phyloP scores from a whole-genome alignment of 2,329 filamentous ascomycete species.

The Phyllosticta capitalensis region DNA sequence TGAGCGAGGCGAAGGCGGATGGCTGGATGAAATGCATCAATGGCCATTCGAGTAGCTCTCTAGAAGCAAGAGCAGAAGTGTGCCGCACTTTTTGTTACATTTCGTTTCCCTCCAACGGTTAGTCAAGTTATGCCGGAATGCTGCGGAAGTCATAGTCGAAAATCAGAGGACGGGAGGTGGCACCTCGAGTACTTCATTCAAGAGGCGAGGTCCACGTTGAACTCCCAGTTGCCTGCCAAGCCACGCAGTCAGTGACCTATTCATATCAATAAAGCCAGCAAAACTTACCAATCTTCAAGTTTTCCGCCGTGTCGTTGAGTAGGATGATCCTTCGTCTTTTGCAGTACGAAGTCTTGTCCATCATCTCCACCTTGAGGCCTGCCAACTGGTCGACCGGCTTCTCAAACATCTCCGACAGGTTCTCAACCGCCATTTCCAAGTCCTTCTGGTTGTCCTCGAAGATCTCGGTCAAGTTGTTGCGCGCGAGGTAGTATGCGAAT shows the following conservation, averaged over 20 bases:
- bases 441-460: constrained; percentile 99
- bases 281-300: constrained; percentile 70
- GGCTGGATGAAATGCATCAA: too few relatives aligned
- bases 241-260: not conserved
- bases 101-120: too few relatives aligned
- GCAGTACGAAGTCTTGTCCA: constrained; percentile 98
- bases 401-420: constrained; percentile 98
- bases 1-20: too few relatives aligned
- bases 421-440: constrained; percentile 92
- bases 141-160: too few relatives aligned
- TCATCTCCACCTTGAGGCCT: constrained; percentile 87
- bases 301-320: constrained; percentile 85
- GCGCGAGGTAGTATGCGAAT: constrained; percentile 93
- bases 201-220: constrained; percentile 8
- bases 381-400: constrained; percentile 83
- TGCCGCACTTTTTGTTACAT: too few relatives aligned
- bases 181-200: not conserved
- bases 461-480: constrained; percentile 92
- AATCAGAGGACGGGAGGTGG: too few relatives aligned
- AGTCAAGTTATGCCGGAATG: too few relatives aligned
- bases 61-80: too few relatives aligned
- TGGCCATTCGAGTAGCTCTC: too few relatives aligned
- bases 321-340: constrained; percentile 84
- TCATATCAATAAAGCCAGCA: not conserved
- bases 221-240: constrained; percentile 7